Evolutionary conservation across 1,139 yeast species (phyloP), one percentile per base, ranked within the genome.

Genomic region (Lodderomyces elongisporus): DNA sequence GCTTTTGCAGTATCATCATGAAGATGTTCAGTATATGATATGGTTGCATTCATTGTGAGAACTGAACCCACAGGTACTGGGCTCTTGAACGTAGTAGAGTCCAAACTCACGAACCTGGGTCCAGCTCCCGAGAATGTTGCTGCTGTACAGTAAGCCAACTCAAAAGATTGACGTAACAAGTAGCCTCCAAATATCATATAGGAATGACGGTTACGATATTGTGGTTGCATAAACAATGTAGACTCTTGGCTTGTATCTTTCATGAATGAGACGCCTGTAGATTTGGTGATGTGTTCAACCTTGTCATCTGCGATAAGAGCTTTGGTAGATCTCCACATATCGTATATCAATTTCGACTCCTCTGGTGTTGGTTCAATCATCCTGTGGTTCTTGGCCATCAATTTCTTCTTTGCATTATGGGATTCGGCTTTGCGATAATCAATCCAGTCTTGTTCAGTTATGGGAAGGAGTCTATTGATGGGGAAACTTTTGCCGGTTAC

Each of bases 41-140:
- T 85, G 7, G 81, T 68, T 0, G 96, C 91, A 35, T 77, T 72
- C 77, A 87, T 77, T 38, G 82, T 80, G 36, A 88, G 63, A 13
- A 88, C 95, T 3, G 91, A 79, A 2, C 96, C 96, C 15, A 88
- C 96, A 1, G 96, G 96, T 4, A 88, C 96, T 1, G 96, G 96
- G 17, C 88, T 84, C 48, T 84, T 79, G 67, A 88, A 88, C 15
- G 94, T 84, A 31, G 95, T 87, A 16, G 94, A 81, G 55, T 88
- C 96, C 47, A 88, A 70, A 3, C 95, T 84, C 5, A 87, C 87
- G 48, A 88, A 88, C 50, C 96, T 70, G 25, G 96, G 96, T 33
- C 82, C 78, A 9, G 89, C 79, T 42, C 78, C 78, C 1, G 95
- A 70, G 49, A 88, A 85, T 2, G 93, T 85, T 4, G 95, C 95